phyloP scores from a whole-genome alignment of 1,284 basidiomycete genomes.

The Ustilago vetiveriae region DNA sequence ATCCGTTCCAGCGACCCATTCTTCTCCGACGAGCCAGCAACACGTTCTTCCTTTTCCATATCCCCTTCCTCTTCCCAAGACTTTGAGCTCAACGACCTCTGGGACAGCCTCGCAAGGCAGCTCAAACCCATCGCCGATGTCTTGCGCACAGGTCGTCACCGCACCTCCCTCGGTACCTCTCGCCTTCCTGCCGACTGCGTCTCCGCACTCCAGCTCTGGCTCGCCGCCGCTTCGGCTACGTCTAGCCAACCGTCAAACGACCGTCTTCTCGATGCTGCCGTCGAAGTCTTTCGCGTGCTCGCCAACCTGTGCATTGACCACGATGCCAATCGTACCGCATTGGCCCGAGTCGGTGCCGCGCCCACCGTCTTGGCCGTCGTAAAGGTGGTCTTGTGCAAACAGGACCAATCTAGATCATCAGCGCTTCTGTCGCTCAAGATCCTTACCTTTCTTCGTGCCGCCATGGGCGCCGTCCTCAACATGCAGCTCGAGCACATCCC shows the following conservation, averaged over 20 bases:
- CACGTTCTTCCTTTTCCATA: slow-evolving; percentile 17
- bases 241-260: slow-evolving; percentile 17
- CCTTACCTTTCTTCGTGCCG: slow-evolving; percentile 78
- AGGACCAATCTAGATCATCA: slow-evolving; percentile 60
- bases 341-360: slow-evolving; percentile 66
- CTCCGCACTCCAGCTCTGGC: slow-evolving; percentile 42
- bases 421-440: slow-evolving; percentile 40
- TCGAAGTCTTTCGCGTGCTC: slow-evolving; percentile 50
- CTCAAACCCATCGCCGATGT: slow-evolving; percentile 52
- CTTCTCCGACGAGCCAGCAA: slow-evolving; percentile 9
- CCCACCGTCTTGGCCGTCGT: slow-evolving; percentile 79
- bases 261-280: slow-evolving; percentile 34
- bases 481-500: slow-evolving; percentile 76
- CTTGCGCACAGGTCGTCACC: slow-evolving; percentile 41
- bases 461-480: slow-evolving; percentile 82
- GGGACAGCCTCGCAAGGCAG: slow-evolving; percentile 32
- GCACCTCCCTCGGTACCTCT: slow-evolving; percentile 31
- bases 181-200: slow-evolving; percentile 29
- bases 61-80: slow-evolving; percentile 39
- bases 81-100: slow-evolving; percentile 39
- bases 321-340: slow-evolving; percentile 39
- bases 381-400: slow-evolving; percentile 80
- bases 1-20: slow-evolving; percentile 32
- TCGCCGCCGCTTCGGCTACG: slow-evolving; percentile 15
- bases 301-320: slow-evolving; percentile 62